phyloP scores from a whole-genome alignment of 1,139 yeast genomes.

The Candida sp. region DNA sequence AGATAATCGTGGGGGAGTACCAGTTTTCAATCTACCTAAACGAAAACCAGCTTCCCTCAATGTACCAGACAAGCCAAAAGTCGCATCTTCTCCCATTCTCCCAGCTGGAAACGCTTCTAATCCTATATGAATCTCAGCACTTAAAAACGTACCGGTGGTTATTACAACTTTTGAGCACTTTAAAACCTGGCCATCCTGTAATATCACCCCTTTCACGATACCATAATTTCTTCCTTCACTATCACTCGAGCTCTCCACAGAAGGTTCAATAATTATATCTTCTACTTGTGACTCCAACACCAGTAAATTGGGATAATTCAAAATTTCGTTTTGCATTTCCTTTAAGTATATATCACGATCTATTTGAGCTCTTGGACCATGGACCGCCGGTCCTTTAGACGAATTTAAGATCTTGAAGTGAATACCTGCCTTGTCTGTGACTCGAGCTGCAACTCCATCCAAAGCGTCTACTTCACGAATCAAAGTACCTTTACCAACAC shows the following conservation, averaged over 20 bases:
- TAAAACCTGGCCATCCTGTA: slow-evolving; percentile 63
- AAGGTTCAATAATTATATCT: slow-evolving; percentile 70
- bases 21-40: slow-evolving; percentile 90
- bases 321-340: slow-evolving; percentile 75
- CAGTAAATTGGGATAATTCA: slow-evolving; percentile 54
- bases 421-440: slow-evolving; percentile 91
- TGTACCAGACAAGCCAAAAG: slow-evolving; percentile 84
- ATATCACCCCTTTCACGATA: slow-evolving; percentile 62
- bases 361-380: slow-evolving; percentile 98
- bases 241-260: slow-evolving; percentile 16
- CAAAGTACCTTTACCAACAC: slow-evolving; percentile 95
- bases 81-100: slow-evolving; percentile 88
- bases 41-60: slow-evolving; percentile 73
- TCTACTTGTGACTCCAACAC: slow-evolving; percentile 77
- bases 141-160: slow-evolving; percentile 93
- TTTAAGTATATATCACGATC: slow-evolving; percentile 75
- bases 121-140: slow-evolving; percentile 95
- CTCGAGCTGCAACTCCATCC: slow-evolving; percentile 84
- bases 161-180: slow-evolving; percentile 70
- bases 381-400: slow-evolving; percentile 95
- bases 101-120: slow-evolving; percentile 81
- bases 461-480: slow-evolving; percentile 92
- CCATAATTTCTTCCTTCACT: slow-evolving; percentile 37
- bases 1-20: slow-evolving; percentile 92
- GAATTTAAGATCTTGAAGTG: slow-evolving; percentile 86